Evolutionary conservation across 352 stramenopile genomes (phyloP), one percentile per base, ranked within the genome.

Genomic region (Blastocystis sp.): DNA sequence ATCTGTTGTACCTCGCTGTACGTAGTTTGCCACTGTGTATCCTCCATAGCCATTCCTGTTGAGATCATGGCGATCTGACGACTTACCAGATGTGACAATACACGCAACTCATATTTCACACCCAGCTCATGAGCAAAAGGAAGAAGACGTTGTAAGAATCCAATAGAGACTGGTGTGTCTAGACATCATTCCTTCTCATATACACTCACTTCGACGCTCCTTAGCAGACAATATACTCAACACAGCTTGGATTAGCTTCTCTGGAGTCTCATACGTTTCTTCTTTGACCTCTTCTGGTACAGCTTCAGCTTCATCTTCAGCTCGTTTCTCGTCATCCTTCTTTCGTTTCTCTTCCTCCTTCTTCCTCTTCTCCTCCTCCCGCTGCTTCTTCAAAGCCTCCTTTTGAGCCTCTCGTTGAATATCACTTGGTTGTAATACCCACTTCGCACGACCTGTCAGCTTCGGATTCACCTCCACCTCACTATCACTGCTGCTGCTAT

Each of bases 401-500:
- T 83, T 83, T 11, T 27, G 29, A 21, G 58, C 19, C 57, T 57
- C 42, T 5, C 52, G 58, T 39, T 69, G 29, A 27, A 83, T 83
- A 32, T 83, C 71, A 37, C 63, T 69, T n/a, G 71, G 71, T 32
- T 65, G 52, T 43, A 83, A 43, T 32, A 83, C 71, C 71, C 71
- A 83, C 57, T 83, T 83, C 29, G 71, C 71, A 49, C 71, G 52
- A n/a, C 71, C 71, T 39, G 71, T 83, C 32, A 69, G 52, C 42
- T 83, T 83, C 27, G 71, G 71, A 35, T 83, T 83, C 52, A 46
- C 42, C 57, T 83, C 71, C 37, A 52, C 32, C 29, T 83, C 71
- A 43, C 71, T 83, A 39, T 83, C 71, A 43, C 71, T 83, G 57
- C 71, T 83, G 46, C 58, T 46, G 19, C 71, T 83, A 32, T 39